Percentiles rank a stretch among this genome's conserved stretches.
Evolutionary conservation across 768 basidiomycete species (phyloP).

Genomic region (Amanita thiersii): DNA sequence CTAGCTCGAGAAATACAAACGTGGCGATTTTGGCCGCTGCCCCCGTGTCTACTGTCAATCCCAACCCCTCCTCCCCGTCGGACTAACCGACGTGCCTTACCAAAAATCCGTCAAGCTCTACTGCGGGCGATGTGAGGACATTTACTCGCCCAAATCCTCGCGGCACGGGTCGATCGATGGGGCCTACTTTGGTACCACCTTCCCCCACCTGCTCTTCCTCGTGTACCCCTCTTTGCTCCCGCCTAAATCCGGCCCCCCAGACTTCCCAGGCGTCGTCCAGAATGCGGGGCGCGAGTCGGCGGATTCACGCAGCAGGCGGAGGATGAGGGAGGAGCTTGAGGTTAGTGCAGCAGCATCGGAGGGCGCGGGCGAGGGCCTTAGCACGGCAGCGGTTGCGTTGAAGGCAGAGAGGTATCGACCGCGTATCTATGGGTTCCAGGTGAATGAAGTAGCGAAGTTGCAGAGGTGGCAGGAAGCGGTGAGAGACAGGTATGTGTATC

Average conservation of each 20-base stretch:
- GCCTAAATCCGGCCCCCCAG: constrained; percentile 53
- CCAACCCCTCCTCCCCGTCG: constrained; percentile 94
- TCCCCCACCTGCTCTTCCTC: constrained; percentile 95
- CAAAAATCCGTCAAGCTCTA: constrained; percentile 99
- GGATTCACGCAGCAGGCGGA: constrained; percentile 26
- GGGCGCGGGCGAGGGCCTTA: constrained; percentile 58
- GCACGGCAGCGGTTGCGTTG: constrained; percentile 73
- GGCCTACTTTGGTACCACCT: constrained; percentile 97
- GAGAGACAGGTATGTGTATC: constrained; percentile 62
- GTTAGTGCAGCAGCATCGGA: constrained; percentile 39
- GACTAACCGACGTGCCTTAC: constrained; percentile 94
- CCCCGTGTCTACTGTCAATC: constrained; percentile 93
- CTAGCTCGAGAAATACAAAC: constrained; percentile 95
- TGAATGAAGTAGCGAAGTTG: constrained; percentile 88
- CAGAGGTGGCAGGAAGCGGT: constrained; percentile 95
- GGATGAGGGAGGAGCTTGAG: constrained; percentile 46
- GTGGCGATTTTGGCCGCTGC: constrained; percentile 96
- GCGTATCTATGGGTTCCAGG: constrained; percentile 93
- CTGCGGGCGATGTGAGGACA: constrained; percentile 97
- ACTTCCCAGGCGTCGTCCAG: constrained; percentile 18
- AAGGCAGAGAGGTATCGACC: constrained; percentile 92
- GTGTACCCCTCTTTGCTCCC: constrained; percentile 93
- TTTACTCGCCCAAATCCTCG: constrained; percentile 96
- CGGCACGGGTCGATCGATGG: constrained; percentile 97
- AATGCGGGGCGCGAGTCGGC: constrained; percentile 16